These are phyloP conservation scores for Carex kokanica DNA, from an alignment of 176 grass and related monocot species.

Conservation along the genomic window DNA sequence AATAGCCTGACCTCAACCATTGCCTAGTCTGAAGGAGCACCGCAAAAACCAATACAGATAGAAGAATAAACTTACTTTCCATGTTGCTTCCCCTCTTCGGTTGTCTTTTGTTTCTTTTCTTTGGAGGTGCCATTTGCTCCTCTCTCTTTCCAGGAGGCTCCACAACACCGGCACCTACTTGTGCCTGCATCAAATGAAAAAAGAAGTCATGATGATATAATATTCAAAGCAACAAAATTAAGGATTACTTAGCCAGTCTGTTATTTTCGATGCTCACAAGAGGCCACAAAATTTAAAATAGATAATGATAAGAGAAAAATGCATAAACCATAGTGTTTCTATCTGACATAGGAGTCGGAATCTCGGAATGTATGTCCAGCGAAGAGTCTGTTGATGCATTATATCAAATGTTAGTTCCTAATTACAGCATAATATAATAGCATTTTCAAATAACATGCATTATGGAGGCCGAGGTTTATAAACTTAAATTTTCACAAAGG, in stretches of 20 bases:
- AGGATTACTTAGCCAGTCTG: not conserved
- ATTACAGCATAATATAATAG: not conserved
- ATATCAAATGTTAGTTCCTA: not conserved
- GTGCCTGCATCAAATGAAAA: slow-evolving; percentile 31
- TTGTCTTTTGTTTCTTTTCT: slow-evolving; percentile 38
- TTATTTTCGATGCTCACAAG: not conserved
- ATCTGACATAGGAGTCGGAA: not conserved
- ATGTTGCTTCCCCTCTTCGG: slow-evolving; percentile 33
- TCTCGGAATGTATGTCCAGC: not conserved
- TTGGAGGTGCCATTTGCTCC: slow-evolving; percentile 31
- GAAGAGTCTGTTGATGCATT: slow-evolving; percentile 1
- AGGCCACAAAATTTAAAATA: not conserved
- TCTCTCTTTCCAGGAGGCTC: slow-evolving; percentile 27
- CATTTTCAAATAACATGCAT: slow-evolving; percentile 19
- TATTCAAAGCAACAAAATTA: not conserved
- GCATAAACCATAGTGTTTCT: not conserved
- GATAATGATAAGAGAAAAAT: not conserved
- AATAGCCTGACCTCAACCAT: slow-evolving; percentile 21
- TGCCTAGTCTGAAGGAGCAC: slow-evolving; percentile 29
- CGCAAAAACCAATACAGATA: slow-evolving; percentile 6
- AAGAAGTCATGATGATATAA: not conserved
- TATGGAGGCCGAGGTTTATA: not conserved
- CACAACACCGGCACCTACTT: slow-evolving; percentile 21
- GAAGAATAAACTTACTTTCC: slow-evolving; percentile 44
- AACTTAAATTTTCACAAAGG: not conserved